These are phyloP conservation scores for Fusarium ramigenum DNA, from an alignment of 2,329 filamentous ascomycete genomes.

Conservation along the genomic window DNA sequence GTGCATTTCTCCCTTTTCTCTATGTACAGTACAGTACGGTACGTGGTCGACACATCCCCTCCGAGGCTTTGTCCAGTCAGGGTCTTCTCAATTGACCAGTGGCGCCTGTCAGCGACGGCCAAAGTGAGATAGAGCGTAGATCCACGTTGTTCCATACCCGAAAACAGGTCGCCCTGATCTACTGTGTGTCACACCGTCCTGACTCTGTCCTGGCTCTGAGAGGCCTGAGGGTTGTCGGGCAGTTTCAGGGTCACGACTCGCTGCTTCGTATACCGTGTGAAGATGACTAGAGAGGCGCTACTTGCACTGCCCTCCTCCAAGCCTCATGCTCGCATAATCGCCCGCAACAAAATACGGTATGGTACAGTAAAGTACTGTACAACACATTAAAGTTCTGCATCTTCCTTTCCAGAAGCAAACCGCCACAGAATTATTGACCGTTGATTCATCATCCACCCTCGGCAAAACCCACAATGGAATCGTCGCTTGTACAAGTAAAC, in stretches of 20 bases:
- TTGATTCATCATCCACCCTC: conserved; percentile 27
- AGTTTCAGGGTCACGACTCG: conserved; percentile 14
- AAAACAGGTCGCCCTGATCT: conserved; percentile 15
- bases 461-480: conserved; percentile 17
- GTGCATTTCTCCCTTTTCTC: neutral
- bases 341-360: neutral
- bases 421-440: conserved; percentile 28
- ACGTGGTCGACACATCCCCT: neutral
- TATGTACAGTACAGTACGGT: neutral
- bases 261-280: conserved; percentile 5
- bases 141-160: conserved; percentile 33
- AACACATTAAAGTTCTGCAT: neutral
- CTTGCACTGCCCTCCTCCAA: conserved; percentile 19
- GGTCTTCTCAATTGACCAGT: conserved; percentile 27
- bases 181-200: conserved; percentile 37
- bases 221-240: neutral
- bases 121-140: conserved; percentile 25
- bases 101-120: conserved; percentile 33
- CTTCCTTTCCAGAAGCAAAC: conserved; percentile 34
- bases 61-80: conserved; percentile 17
- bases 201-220: neutral
- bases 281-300: neutral
- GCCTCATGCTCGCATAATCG: conserved; percentile 13
- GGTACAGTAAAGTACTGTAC: neutral
- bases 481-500: neutral